Conservation (phyloP, 805 yeast species). For the Zygotorulaspora florentina region DNA sequence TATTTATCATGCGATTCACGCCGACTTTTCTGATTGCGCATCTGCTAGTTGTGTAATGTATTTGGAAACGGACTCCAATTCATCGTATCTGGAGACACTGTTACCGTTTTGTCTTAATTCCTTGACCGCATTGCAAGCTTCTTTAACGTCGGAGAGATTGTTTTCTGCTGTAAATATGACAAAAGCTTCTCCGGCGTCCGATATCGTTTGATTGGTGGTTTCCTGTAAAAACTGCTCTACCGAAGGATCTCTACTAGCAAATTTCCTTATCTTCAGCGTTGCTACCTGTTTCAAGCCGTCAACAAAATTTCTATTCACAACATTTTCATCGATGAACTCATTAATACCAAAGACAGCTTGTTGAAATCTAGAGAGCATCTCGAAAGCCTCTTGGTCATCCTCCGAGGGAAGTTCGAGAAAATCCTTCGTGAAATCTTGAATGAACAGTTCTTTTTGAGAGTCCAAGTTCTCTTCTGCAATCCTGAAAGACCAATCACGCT, state of each 20-base stretch:
- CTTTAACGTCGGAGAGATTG: conserved; percentile 37
- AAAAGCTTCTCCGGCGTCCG: conserved; percentile 42
- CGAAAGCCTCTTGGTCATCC: conserved; percentile 58
- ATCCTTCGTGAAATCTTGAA: conserved; percentile 52
- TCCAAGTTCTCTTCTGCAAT: conserved; percentile 49
- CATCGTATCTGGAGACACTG: conserved; percentile 33
- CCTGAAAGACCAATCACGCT: conserved; percentile 69
- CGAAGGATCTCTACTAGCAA: conserved; percentile 45
- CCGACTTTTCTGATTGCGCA: conserved; percentile 14
- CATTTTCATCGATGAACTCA: conserved; percentile 53
- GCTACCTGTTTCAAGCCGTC: conserved; percentile 70
- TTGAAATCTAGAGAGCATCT: conserved; percentile 72
- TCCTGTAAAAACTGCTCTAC: conserved; percentile 32
- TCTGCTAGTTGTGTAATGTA: conserved; percentile 29
- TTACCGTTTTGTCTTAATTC: conserved; percentile 44
- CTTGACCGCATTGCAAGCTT: conserved; percentile 40
- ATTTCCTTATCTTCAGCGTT: conserved; percentile 58
- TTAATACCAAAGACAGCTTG: conserved; percentile 83
- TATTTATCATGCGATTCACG: neutral
- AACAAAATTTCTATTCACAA: conserved; percentile 54
- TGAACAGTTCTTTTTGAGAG: conserved; percentile 42
- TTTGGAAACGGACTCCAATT: conserved; percentile 35
- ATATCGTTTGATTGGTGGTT: conserved; percentile 28
- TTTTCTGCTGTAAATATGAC: conserved; percentile 46
- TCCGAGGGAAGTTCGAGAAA: conserved; percentile 54